Evolutionary conservation across 345 rosid species (phyloP).

Genomic region (Citrus medica): DNA sequence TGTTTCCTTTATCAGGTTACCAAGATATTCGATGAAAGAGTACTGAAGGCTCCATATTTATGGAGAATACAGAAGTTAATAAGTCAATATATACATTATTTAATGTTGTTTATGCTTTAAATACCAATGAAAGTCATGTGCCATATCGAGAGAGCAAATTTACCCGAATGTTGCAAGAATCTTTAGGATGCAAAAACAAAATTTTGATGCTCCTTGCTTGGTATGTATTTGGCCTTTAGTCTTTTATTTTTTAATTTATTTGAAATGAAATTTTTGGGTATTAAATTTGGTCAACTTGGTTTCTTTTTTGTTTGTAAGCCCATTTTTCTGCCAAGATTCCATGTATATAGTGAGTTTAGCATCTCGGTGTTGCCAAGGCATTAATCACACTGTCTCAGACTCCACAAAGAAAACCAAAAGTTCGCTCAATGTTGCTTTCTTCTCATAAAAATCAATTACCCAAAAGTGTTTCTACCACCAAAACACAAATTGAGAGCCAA

Average conservation of each 20-base stretch:
- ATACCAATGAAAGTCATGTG: too few species aligned
- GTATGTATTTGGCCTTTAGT: not conserved
- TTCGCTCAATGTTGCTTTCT: constrained; percentile 26
- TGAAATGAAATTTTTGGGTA: not conserved
- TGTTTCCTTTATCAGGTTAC: too few species aligned
- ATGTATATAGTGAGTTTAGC: constrained; percentile 61
- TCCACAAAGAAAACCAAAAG: constrained; percentile 38
- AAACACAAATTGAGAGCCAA: constrained; percentile 31
- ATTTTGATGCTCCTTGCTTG: too few species aligned
- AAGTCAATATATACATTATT: too few species aligned
- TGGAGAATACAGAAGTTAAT: too few species aligned
- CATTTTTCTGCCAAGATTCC: constrained; percentile 71
- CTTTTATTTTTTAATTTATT: not conserved
- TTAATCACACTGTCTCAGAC: constrained; percentile 19
- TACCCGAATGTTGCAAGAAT: too few species aligned
- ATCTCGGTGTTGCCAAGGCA: constrained; percentile 46
- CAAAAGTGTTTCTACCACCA: constrained; percentile 27
- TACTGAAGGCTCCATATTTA: too few species aligned
- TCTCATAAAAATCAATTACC: constrained; percentile 25
- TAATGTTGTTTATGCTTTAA: too few species aligned
- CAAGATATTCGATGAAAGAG: too few species aligned
- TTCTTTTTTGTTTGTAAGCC: constrained; percentile 32
- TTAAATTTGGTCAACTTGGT: not conserved
- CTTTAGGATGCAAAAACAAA: too few species aligned
- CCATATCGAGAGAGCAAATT: too few species aligned